These are phyloP conservation scores for Cryphonectria japonica DNA, from an alignment of 2,329 filamentous ascomycete species.

Conservation along the genomic window DNA sequence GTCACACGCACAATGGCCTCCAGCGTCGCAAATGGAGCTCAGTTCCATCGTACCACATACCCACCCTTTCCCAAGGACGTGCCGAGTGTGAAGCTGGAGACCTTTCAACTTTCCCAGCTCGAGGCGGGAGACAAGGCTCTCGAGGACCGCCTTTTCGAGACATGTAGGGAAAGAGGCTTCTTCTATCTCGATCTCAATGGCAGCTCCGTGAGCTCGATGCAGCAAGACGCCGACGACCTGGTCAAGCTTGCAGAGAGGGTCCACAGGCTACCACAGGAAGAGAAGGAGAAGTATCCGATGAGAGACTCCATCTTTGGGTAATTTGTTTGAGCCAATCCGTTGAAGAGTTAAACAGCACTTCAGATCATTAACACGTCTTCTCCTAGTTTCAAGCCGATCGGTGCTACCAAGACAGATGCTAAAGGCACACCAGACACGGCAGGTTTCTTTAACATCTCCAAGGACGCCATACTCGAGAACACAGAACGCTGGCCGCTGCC, in stretches of 20 bases:
- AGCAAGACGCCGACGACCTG: conserved; percentile 27
- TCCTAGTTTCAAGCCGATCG: conserved; percentile 24
- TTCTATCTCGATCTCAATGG: conserved; percentile 31
- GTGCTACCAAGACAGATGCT: conserved; percentile 26
- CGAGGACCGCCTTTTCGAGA: conserved; percentile 26
- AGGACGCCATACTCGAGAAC: conserved; percentile 30
- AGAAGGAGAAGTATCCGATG: conserved; percentile 28
- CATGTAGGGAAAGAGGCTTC: conserved; percentile 29
- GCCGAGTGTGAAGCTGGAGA: conserved; percentile 28
- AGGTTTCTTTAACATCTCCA: conserved; percentile 29
- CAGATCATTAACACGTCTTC: neutral
- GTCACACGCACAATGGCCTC: conserved; percentile 11
- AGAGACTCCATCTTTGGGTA: conserved; percentile 29
- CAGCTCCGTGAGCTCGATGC: conserved; percentile 22
- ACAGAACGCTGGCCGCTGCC: conserved; percentile 25
- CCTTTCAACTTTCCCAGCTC: conserved; percentile 28
- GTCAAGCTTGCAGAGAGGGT: conserved; percentile 27
- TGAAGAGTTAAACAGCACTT: neutral
- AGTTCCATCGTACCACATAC: conserved; percentile 16
- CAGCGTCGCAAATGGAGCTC: conserved; percentile 2
- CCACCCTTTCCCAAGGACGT: conserved; percentile 24
- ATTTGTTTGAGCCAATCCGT: neutral
- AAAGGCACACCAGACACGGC: conserved; percentile 27
- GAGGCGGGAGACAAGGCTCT: conserved; percentile 26
- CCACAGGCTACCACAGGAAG: conserved; percentile 24